Evolutionary conservation across 164 flowering plant genomes (phyloP), one percentile per base, ranked within the genome.

Genomic region (Chimonanthus praecox): DNA sequence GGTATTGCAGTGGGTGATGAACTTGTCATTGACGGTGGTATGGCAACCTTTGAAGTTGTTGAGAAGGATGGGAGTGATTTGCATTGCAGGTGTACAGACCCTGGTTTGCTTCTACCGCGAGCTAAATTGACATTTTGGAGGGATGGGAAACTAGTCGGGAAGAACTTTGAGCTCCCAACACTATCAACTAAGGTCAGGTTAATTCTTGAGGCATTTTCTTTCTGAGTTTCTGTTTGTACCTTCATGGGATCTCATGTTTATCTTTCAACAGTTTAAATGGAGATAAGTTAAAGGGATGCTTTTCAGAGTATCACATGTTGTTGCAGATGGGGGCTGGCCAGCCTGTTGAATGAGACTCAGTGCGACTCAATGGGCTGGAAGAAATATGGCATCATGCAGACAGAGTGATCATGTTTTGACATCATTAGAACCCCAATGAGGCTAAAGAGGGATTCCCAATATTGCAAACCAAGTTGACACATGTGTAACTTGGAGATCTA

Each of bases 71-170:
- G 95, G 47, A 85, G 79, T 71, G 95, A 89, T 80, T 78, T 94
- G 72, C 78, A 82, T 3, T 91, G 97, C 75, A 84, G 83, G 84
- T 94, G 98, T 77, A 84, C 84, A 47, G 98, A 94, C 76, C 80
- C 91, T 70, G 97, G 97, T 77, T 78, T 94, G 33, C 79, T 94
- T 71, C 86, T 91, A 20, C 98, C 98, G n/a, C 82, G 95, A 64
- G 98, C 97, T 44, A 94, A 94, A 71, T 78, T 90, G 77, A 94
- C 94, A 80, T 90, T 89, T 74, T 91, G 97, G 98, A 86, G 98
- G 78, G 85, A 89, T 58, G 97, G 97, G 69, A 88, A 82, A 75
- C 92, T 87, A 72, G 88, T 90, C 10, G 82, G 74, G 69, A 86
- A 84, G 74, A 80, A 87, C 60, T 62, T 77, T 51, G 85, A 74